Evolutionary conservation across 2,329 filamentous ascomycete species (phyloP), one percentile per base, ranked within the genome.

Genomic region (Coleophoma eucalyptorum): DNA sequence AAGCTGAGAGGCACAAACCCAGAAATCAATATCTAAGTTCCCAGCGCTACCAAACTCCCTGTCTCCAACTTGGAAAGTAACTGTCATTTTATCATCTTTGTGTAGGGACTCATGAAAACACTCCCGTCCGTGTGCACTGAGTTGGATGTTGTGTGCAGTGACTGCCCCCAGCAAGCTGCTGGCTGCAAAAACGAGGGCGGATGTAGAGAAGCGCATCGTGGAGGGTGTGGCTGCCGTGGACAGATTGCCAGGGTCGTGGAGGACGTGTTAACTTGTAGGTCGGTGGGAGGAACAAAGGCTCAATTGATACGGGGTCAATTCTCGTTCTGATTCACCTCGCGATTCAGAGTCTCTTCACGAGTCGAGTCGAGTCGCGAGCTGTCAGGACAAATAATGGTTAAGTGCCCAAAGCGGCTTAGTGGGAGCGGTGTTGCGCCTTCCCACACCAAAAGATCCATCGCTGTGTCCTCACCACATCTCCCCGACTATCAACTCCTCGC

Each of bases 41-140:
- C 93, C 93, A 51, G 91, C 92, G 48, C 89, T 89, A 47, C 93
- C 93, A 72, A 96, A 97, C 69, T 99, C 94, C 60, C 93, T 80
- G 69, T 99, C 94, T 67, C 94, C 94, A 52, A 97, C 93, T 76
- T 97, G 94, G 79, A 95, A 99, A 31, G 92, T 96, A 53, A 99
- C 92, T 8, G 91, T 97, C 94, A 99, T 99, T 72, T 87, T 89
- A 77, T 99, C 94, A 71, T 96, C 94, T 69, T 81, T 83, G 77
- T 96, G 93, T 53, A 99, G 84, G 62, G 78, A 73, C 76, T 99
- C 94, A 78, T 96, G 89, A 80, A 97, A 99, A 78, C 94, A 99
- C 77, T 99, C 94, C 73, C 91, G 84, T 66, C 90, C 89, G 74
- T 99, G 91, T 62, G 92, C 87, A 56, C 87, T 87, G 65, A 99